Conservation (phyloP, 257 asterid species). For the Vinca minor region DNA sequence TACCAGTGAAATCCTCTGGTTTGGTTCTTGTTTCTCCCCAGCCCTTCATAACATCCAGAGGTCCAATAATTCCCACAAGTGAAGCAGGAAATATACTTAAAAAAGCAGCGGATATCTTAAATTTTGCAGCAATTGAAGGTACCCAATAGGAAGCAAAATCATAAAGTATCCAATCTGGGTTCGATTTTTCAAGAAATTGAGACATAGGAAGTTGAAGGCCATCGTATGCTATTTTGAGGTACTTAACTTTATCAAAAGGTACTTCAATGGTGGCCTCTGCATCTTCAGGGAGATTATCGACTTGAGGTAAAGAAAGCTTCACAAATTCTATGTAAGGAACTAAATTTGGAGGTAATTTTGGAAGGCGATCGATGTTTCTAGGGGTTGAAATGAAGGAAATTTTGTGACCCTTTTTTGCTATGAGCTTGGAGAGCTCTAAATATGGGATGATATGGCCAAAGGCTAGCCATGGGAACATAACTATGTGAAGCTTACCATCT, state of each 20-base stretch:
- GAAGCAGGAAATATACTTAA: slow-evolving; percentile 12
- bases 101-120: slow-evolving; percentile 7
- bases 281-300: too few relatives aligned
- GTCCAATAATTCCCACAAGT: slow-evolving; percentile 6
- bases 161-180: slow-evolving; percentile 29
- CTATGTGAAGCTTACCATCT: too few relatives aligned
- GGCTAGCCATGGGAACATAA: too few relatives aligned
- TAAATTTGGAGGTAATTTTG: too few relatives aligned
- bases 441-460: too few relatives aligned
- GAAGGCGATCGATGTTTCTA: too few relatives aligned
- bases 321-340: too few relatives aligned
- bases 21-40: slow-evolving; percentile 4
- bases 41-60: slow-evolving; percentile 4
- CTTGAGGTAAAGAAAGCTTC: too few relatives aligned
- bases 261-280: too few relatives aligned
- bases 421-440: too few relatives aligned
- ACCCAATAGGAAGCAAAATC: slow-evolving; percentile 30
- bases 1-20: slow-evolving; percentile 19
- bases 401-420: too few relatives aligned
- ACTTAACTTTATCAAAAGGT: slow-evolving; percentile 18
- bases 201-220: slow-evolving; percentile 18
- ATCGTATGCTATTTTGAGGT: slow-evolving; percentile 30
- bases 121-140: slow-evolving; percentile 16
- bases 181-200: slow-evolving; percentile 8
- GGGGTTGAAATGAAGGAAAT: too few relatives aligned